Base-by-base conservation (phyloP, 768 basidiomycete species). In the Lyophyllum semitale region DNA sequence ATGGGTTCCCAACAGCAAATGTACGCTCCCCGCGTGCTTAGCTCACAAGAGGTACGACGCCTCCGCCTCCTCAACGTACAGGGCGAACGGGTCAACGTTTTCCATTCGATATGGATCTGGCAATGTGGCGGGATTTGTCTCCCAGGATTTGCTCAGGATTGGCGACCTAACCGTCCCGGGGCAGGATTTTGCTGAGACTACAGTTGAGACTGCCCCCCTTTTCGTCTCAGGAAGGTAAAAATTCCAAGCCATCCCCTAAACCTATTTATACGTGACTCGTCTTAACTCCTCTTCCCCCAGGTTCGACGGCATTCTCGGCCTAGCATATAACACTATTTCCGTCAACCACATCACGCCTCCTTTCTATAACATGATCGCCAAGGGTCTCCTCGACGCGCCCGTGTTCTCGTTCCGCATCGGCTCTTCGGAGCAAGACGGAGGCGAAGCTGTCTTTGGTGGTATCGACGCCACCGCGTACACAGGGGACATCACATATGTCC, bases 371-470 rank as follows among this genome's bases (percentile, higher is more conserved):
- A 91, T 98, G 93, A 77, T 98, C 63, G 73, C 89, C 68, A 79
- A 94, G 63, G 79, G 78, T 25, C 83, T 98, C 43, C 72, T 99
- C 56, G 91, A 95, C 63, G 74, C 83, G 17, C 89, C 91, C 20
- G 87, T 98, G 35, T 98, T 99, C 74, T 86, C 96, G 20, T 98
- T 99, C 90, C 89, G 93, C 49, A 58, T 99, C 30, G 95, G 96
- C 29, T 76, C 82, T 2, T 89, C 91, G 4, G 93, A 95, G 61
- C 77, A 83, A 0, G 96, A 97, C 66, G 93, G 88, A 49, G 95
- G 96, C 47, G 93, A 94, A 70, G 93, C 89, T 30, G 73, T 88
- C 55, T 98, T 98, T 59, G 96, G 96, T 62, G 96, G 95, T 40
- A 81, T 98, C 58, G 95, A 99, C 70, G 49, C 71, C 11, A 61